These are phyloP conservation scores for Plantago ovata DNA, from an alignment of 257 asterid species.

Conservation along the genomic window DNA sequence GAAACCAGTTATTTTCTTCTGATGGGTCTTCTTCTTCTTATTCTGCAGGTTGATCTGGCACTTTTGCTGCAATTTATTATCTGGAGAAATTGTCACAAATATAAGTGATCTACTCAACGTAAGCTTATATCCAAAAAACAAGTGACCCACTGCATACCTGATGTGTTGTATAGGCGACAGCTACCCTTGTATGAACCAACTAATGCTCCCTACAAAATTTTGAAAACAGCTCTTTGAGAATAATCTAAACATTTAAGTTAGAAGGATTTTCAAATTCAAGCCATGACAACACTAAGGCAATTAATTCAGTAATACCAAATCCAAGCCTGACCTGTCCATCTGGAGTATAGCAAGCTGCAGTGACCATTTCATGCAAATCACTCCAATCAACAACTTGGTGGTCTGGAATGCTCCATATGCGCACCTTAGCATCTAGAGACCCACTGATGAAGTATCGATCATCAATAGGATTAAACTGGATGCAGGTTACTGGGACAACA, in stretches of 20 bases:
- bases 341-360: constrained; percentile 98
- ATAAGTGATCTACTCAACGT: constrained; percentile 17
- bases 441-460: constrained; percentile 98
- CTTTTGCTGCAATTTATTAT: constrained; percentile 73
- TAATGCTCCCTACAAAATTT: constrained; percentile 67
- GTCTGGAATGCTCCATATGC: constrained; percentile 98
- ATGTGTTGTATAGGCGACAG: constrained; percentile 73
- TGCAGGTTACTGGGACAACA: constrained; percentile 78
- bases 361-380: constrained; percentile 98
- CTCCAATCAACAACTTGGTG: constrained; percentile 95
- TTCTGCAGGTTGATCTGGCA: constrained; percentile 82
- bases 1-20: constrained; percentile 96
- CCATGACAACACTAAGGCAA: constrained; percentile 20
- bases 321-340: constrained; percentile 86
- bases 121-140: constrained; percentile 14
- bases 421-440: constrained; percentile 95
- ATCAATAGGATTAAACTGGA: constrained; percentile 96
- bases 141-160: constrained; percentile 43
- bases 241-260: constrained; percentile 16
- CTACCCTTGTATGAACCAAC: constrained; percentile 99
- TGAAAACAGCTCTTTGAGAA: constrained; percentile 20
- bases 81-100: constrained; percentile 34
- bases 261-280: constrained; percentile 7
- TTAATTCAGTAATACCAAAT: constrained; percentile 14
- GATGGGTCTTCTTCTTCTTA: constrained; percentile 88